Base-by-base conservation (phyloP, 1,139 yeast species). In the Nakaseomyces glabratus region DNA sequence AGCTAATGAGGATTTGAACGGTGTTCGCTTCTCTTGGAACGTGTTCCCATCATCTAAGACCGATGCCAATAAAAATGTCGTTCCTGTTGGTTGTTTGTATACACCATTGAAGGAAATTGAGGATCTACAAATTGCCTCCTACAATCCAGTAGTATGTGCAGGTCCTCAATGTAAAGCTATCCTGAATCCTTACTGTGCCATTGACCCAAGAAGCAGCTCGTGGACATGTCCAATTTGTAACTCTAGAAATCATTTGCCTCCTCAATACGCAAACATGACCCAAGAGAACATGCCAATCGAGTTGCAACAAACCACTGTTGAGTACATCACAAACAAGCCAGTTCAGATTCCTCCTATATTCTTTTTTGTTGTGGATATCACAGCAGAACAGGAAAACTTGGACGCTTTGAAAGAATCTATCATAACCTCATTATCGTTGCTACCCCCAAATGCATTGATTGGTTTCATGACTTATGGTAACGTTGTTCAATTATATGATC, bases 381-480 rank as follows among this genome's bases (percentile, higher is more conserved):
- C 98, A 57, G 95, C 93, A 60, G 97, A 93, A 53, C 85, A 77
- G 39, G 98, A 90, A 52, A 90, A 86, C 60, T 69, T 90, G 55
- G 76, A 79, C 58, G 90, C 96, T 9, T 70, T 90, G 60, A 85
- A 85, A 58, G 95, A 86, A 49, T 73, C 94, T 20, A 69, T 90
- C 51, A 75, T 86, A 38, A 77, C 85, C 40, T 76, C 94, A 9
- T 69, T 93, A 48, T 73, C 85, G 37, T 65, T 84, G 49, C 73
- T 90, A 53, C 99, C 99, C 20, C 94, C 95, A 31, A 86, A 90
- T 54, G 93, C 96, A 2, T 69, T 88, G 41, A 79, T 90, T 42
- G 97, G 97, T 33, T 71, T 90, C 51, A 75, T 90, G 54, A 88
- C 98, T 25, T 90, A 72, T 59, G 98, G 97, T 37, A 88, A 95